A percentile compares a stretch with the other conserved stretches of the same genome.
phyloP scores from a whole-genome alignment of 2,329 filamentous ascomycete species.

The Diaporthe caulivora region DNA sequence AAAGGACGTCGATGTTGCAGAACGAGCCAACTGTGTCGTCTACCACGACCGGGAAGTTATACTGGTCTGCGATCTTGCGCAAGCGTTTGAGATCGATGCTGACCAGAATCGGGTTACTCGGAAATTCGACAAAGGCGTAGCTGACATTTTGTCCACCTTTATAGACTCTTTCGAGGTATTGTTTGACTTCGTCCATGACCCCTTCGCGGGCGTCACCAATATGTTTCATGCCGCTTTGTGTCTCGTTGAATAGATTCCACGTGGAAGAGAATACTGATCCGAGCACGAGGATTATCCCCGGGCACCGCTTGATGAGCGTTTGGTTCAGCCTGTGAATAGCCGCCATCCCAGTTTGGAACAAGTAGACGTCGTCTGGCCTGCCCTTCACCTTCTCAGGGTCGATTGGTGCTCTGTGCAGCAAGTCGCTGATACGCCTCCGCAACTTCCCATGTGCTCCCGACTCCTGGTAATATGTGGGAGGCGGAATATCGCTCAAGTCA shows the following conservation, averaged over 20 bases:
- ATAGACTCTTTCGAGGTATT: constrained; percentile 57
- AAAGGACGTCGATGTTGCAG: constrained; percentile 63
- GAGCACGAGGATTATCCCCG: constrained; percentile 56
- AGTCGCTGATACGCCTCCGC: constrained; percentile 54
- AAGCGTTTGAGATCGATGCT: constrained; percentile 56
- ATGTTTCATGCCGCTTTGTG: constrained; percentile 58
- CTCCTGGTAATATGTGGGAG: constrained; percentile 56
- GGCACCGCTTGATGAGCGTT: constrained; percentile 51
- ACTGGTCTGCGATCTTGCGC: constrained; percentile 56
- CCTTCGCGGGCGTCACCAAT: constrained; percentile 57
- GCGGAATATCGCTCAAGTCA: constrained; percentile 42
- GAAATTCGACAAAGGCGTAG: constrained; percentile 64
- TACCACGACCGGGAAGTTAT: constrained; percentile 58
- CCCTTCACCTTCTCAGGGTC: constrained; percentile 46
- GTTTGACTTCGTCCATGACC: constrained; percentile 57
- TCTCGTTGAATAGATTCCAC: constrained; percentile 60
- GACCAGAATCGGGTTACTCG: constrained; percentile 59
- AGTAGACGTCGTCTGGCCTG: constrained; percentile 59
- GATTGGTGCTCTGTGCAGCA: constrained; percentile 57
- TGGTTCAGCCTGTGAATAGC: constrained; percentile 59
- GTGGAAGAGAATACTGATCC: constrained; percentile 67
- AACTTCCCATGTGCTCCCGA: constrained; percentile 53
- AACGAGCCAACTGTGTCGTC: constrained; percentile 64
- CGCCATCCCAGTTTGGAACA: constrained; percentile 68
- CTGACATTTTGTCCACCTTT: constrained; percentile 54